These are phyloP conservation scores for Trichoderma sp. DNA, from an alignment of 2,329 filamentous ascomycete species.

Conservation along the genomic window DNA sequence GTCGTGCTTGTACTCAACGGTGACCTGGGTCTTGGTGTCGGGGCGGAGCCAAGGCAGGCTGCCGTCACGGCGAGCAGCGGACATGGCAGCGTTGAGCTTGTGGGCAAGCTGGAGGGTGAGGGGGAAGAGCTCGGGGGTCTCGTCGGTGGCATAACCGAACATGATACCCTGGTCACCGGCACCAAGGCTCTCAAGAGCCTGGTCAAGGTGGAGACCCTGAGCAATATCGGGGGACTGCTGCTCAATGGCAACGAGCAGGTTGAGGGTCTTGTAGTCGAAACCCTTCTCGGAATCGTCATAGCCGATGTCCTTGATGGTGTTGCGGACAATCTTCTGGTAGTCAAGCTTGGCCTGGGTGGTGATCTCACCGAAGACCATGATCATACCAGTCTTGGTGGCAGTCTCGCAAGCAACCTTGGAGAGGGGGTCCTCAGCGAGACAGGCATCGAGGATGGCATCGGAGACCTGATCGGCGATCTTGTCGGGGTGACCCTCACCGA, in stretches of 20 bases:
- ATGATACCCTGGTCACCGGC: constrained; percentile 99
- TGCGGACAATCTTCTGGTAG: constrained; percentile 97
- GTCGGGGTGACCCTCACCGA: constrained; percentile 88
- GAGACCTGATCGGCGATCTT: constrained; percentile 99
- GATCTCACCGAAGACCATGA: constrained; percentile 99
- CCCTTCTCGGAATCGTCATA: constrained; percentile 97
- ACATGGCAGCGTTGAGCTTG: constrained; percentile 96
- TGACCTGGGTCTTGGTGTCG: constrained; percentile 99
- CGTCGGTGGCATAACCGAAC: constrained; percentile 99
- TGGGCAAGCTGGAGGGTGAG: constrained; percentile 92
- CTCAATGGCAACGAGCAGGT: constrained; percentile 97
- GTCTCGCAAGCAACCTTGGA: constrained; percentile 99
- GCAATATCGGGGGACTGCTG: constrained; percentile 98
- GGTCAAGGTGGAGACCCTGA: constrained; percentile 96
- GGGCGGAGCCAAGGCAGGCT: constrained; percentile 90
- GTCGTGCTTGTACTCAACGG: constrained; percentile 97
- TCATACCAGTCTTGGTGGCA: constrained; percentile 98
- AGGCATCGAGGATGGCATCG: constrained; percentile 97
- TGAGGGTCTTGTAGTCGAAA: constrained; percentile 99
- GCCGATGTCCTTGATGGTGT: constrained; percentile 95
- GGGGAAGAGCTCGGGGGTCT: constrained; percentile 95
- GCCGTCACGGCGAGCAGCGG: constrained; percentile 80
- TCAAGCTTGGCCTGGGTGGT: constrained; percentile 93
- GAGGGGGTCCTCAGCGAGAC: constrained; percentile 87
- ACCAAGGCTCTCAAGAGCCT: constrained; percentile 95